Percentiles rank a stretch among this genome's conserved stretches.
These are phyloP conservation scores for Ganoderma lingzhi DNA, from an alignment of 1,284 basidiomycete species.

Conservation along the genomic window DNA sequence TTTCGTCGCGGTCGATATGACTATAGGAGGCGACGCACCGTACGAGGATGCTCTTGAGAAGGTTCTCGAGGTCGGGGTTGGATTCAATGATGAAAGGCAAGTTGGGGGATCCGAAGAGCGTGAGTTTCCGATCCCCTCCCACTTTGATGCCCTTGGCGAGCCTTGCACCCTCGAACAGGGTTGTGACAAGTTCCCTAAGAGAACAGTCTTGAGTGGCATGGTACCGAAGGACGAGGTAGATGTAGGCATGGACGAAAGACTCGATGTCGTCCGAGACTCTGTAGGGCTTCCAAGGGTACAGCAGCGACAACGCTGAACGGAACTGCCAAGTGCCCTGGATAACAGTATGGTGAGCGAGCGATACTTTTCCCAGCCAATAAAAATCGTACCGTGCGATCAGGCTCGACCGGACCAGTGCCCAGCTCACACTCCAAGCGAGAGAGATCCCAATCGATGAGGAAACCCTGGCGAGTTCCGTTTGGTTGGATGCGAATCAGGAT, in stretches of 20 bases:
- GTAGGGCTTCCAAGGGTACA: constrained; percentile 7
- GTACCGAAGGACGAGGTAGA: neutral
- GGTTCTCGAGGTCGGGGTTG: neutral
- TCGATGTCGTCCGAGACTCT: constrained; percentile 21
- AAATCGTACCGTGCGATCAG: constrained; percentile 9
- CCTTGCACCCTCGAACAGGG: neutral
- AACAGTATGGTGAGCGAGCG: neutral
- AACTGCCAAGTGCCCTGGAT: constrained; percentile 20
- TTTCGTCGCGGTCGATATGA: neutral
- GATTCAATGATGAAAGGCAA: neutral
- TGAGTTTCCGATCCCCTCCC: neutral
- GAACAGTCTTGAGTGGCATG: neutral
- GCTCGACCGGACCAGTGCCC: neutral
- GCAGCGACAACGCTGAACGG: constrained; percentile 9
- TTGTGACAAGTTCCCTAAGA: neutral
- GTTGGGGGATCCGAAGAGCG: neutral
- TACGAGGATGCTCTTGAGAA: neutral
- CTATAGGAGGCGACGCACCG: neutral
- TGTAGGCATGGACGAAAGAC: constrained; percentile 13
- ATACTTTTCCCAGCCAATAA: neutral
- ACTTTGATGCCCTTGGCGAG: neutral
- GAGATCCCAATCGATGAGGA: constrained; percentile 25
- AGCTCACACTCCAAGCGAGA: constrained; percentile 3
- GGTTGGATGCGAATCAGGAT: constrained; percentile 17
- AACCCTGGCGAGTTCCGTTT: neutral